phyloP scores from a whole-genome alignment of 164 flowering plant genomes.

The Vitis labrusca region DNA sequence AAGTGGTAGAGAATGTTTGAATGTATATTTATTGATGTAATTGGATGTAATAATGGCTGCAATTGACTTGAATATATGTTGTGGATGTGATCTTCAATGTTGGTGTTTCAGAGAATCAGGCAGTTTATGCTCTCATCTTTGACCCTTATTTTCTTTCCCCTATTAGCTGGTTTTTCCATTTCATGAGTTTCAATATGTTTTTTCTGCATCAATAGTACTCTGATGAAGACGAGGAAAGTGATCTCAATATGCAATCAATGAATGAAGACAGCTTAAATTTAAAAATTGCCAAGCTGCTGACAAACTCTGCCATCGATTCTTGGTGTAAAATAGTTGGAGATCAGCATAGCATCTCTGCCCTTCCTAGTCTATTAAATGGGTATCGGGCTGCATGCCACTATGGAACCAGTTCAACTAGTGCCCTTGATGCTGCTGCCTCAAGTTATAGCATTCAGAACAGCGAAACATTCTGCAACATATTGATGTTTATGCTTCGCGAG shows the following conservation, averaged over 20 bases:
- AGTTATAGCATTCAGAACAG: slow-evolving; percentile 35
- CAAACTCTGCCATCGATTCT: slow-evolving; percentile 38
- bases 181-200: neutral
- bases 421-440: slow-evolving; percentile 20
- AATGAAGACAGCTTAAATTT: slow-evolving; percentile 19
- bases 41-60: too few species aligned
- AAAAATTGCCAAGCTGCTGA: slow-evolving; percentile 33
- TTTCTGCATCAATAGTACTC: slow-evolving; percentile 39
- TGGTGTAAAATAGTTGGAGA: slow-evolving; percentile 51
- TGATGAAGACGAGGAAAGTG: slow-evolving; percentile 56
- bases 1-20: too few species aligned
- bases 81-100: neutral
- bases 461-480: slow-evolving; percentile 47
- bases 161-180: slow-evolving; percentile 1
- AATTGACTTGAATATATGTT: too few species aligned
- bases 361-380: slow-evolving; percentile 68
- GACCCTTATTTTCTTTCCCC: too few species aligned
- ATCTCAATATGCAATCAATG: slow-evolving; percentile 23
- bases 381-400: slow-evolving; percentile 76
- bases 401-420: slow-evolving; percentile 46
- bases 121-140: neutral
- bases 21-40: too few species aligned
- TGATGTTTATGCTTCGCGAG: slow-evolving; percentile 63
- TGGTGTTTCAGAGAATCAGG: neutral
- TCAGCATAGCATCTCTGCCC: slow-evolving; percentile 46